Percentiles rank a stretch among this genome's conserved stretches.
These are phyloP conservation scores for Glycyrrhiza uralensis DNA, from an alignment of 306 rosid genomes.

Conservation along the genomic window DNA sequence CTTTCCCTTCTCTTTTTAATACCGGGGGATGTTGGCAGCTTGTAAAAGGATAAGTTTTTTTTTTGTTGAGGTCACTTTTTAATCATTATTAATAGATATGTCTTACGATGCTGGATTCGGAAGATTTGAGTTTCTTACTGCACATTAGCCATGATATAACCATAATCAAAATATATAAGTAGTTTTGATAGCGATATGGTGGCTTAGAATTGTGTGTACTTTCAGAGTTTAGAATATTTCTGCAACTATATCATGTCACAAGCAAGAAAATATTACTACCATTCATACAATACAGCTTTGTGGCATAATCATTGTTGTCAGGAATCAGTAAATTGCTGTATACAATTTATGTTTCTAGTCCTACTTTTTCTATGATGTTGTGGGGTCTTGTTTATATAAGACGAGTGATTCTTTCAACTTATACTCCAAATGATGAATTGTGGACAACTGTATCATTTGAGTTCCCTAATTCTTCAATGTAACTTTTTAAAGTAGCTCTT, in stretches of 20 bases:
- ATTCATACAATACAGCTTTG: background rate
- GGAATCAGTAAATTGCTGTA: background rate
- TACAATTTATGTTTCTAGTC: background rate
- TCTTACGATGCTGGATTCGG: conserved; percentile 19
- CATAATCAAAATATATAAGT: background rate
- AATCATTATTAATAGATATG: conserved; percentile 19
- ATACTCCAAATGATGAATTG: background rate
- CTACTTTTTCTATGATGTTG: background rate
- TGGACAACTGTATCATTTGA: background rate
- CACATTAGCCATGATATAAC: background rate
- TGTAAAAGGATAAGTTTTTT: conserved; percentile 39
- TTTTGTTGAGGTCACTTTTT: conserved; percentile 16
- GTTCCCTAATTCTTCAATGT: background rate
- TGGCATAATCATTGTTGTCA: background rate
- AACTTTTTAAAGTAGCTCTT: background rate
- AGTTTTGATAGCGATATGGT: background rate
- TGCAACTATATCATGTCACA: background rate
- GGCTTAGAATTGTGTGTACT: background rate
- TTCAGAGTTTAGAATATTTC: background rate
- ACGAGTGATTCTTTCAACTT: background rate
- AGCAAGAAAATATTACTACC: background rate
- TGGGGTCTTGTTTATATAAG: background rate
- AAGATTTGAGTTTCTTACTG: background rate
- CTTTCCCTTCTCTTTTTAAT: conserved; percentile 13
- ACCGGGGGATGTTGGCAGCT: conserved; percentile 34